Percentiles rank a stretch among this genome's conserved stretches.
These are phyloP conservation scores for Claviceps sp. DNA, from an alignment of 2,329 filamentous ascomycete species.

Conservation along the genomic window DNA sequence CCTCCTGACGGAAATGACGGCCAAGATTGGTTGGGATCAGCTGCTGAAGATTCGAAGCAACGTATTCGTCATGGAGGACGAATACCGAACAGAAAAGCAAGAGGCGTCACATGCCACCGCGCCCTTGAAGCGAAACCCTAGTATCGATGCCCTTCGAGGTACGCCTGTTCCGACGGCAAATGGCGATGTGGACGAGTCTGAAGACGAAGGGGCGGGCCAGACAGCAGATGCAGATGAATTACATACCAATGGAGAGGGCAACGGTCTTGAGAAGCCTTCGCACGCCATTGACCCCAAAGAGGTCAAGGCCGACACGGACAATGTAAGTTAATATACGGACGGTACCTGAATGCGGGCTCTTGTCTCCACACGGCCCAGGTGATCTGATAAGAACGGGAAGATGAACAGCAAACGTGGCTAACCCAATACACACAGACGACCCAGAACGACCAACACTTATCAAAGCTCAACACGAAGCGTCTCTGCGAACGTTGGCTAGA, in stretches of 20 bases:
- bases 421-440: constrained; percentile 32
- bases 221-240: constrained; percentile 19
- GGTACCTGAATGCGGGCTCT: no score
- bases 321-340: constrained; percentile 31
- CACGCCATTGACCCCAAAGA: constrained; percentile 67
- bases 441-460: constrained; percentile 59
- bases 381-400: not conserved
- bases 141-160: constrained; percentile 64
- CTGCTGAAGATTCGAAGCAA: constrained; percentile 87
- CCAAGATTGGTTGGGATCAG: constrained; percentile 96
- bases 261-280: constrained; percentile 59
- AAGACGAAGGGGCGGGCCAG: constrained; percentile 18
- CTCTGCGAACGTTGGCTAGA: constrained; percentile 96
- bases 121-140: constrained; percentile 54
- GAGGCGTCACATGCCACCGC: constrained; percentile 33
- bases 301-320: constrained; percentile 61
- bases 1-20: constrained; percentile 87
- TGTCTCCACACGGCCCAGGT: no score
- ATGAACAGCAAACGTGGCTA: not conserved
- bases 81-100: constrained; percentile 83
- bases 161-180: constrained; percentile 48
- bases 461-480: constrained; percentile 91
- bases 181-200: constrained; percentile 24
- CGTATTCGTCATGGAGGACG: constrained; percentile 99
- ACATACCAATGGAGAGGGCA: constrained; percentile 25